phyloP scores from a whole-genome alignment of 805 yeast genomes.

The Ascoidea tarda region DNA sequence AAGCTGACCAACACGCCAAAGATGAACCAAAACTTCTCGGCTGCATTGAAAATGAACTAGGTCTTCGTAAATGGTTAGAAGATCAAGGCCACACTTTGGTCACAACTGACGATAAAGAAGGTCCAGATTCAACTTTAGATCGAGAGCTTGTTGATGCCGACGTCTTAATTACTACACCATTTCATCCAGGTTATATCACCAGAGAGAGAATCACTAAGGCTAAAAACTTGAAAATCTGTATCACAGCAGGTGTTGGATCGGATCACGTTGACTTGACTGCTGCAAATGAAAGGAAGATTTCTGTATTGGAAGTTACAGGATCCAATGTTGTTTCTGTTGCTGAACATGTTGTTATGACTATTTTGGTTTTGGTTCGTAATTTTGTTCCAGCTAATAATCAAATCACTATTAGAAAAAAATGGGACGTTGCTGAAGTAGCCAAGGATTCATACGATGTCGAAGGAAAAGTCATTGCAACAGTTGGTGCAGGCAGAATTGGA shows the following conservation, averaged over 20 bases:
- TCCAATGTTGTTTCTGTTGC: constrained; percentile 73
- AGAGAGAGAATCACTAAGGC: constrained; percentile 55
- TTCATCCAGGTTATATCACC: constrained; percentile 68
- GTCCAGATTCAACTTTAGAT: constrained; percentile 42
- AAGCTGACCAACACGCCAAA: constrained; percentile 42
- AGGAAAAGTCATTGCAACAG: constrained; percentile 64
- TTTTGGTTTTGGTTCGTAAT: constrained; percentile 57
- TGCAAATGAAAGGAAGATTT: constrained; percentile 45
- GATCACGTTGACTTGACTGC: constrained; percentile 68
- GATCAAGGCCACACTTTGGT: constrained; percentile 52
- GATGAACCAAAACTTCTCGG: constrained; percentile 54
- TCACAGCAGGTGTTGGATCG: constrained; percentile 80
- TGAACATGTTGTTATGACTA: constrained; percentile 67
- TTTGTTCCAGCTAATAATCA: constrained; percentile 70
- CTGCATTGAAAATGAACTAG: constrained; percentile 62
- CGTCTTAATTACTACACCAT: constrained; percentile 68
- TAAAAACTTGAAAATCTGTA: constrained; percentile 50
- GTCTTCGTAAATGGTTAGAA: constrained; percentile 51
- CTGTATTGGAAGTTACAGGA: constrained; percentile 73
- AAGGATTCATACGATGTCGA: constrained; percentile 65
- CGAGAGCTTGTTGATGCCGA: constrained; percentile 58
- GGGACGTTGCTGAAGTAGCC: constrained; percentile 72
- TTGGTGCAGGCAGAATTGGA: constrained; percentile 76
- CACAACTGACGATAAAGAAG: constrained; percentile 59
- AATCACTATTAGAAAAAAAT: constrained; percentile 34